Evolutionary conservation across 371 early-diverging fungal genomes (phyloP), one percentile per base, ranked within the genome.

Genomic region (Mucor saturninus): DNA sequence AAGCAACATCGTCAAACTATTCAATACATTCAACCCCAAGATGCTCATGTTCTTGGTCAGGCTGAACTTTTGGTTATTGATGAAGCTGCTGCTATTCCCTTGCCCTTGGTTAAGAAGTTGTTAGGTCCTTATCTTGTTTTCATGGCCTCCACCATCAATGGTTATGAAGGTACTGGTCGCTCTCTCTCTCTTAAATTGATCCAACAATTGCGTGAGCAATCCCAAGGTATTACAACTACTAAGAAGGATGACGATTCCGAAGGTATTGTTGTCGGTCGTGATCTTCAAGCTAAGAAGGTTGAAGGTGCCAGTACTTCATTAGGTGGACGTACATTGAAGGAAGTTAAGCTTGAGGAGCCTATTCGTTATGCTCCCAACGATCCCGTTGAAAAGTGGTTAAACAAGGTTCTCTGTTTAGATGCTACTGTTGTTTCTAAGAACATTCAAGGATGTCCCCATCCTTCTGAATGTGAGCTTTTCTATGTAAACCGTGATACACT

Each of bases 111-210:
- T 7, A 91, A 90, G 73, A 89, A 89, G 37, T 85, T 99, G 31
- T 75, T 99, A 61, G 97, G 97, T 30, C 93, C 95, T 26, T 97
- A 98, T 73, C 86, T 98, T 11, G 95, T 98, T 13, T 96, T 99
- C 65, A 95, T 99, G 95, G 95, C 99, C 0, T 97, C 99, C 9
- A 99, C 99, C 37, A 95, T 98, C 69, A 96, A 97, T 72, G 99
- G 99, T 54, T 99, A 99, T 79, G 99, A 99, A 85, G 99, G 99
- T 59, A 99, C 99, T 1, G 99, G 99, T 38, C 89, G 98, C 54
- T 95, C 98, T 7, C 87, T 99, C 45, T 93, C 96, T 26, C 85
- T 98, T 40, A 99, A 99, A 77, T 85, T 99, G 62, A 87, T 97
- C 67, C 86, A 97, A 77, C 92, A 95, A 75, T 84, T 95, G 54